Base-by-base conservation (phyloP, 1,284 basidiomycete species). In the Moesziomyces globuligerus region DNA sequence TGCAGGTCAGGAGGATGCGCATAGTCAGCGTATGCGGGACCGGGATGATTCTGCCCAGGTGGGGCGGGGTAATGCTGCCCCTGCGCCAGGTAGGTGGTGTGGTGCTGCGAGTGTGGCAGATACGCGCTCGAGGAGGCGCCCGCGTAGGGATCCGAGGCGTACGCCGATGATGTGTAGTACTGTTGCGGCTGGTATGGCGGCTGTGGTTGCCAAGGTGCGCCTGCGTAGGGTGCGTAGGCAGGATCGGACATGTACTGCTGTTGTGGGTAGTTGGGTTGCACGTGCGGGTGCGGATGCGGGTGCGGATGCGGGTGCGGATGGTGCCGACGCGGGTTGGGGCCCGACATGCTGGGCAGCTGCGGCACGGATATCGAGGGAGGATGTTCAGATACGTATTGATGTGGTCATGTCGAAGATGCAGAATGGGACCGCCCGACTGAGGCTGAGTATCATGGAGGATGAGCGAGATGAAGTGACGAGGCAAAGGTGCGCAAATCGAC, bases 321-420 rank as follows among this genome's bases (percentile, higher is more conserved):
- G 28, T 50, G 48, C 15, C 46, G 26, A 3, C 29, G 58, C 43
- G 50, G 48, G 7, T 43, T 38, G 20, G 41, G 48, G 24, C 42
- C 65, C 40, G 69, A 72, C 69, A 72, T 72, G 47, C 15, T 50
- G 39, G 15, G 15, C 20, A 20, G 10, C 32, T 34, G 15, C 32
- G 17, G 15, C 32, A 6, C n/a, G n/a, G n/a, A n/a, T n/a, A n/a
- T n/a, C n/a, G n/a, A n/a, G n/a, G n/a, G n/a, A n/a, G n/a, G n/a
- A n/a, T n/a, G n/a, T 6, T 34, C 32, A 34, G 15, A 11, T 13
- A 7, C 32, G 32, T 34, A 34, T 34, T 34, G 32, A 34, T 17
- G 3, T 13, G 32, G 15, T 34, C 32, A 34, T 34, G 3, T 17
- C 17, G 13, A 17, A 34, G 32, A n/a, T n/a, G 10, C 32, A 34